Percentiles rank a stretch among this genome's conserved stretches.
These are phyloP conservation scores for Cryptococcus hybrid DNA, from an alignment of 1,284 basidiomycete species.

Conservation along the genomic window DNA sequence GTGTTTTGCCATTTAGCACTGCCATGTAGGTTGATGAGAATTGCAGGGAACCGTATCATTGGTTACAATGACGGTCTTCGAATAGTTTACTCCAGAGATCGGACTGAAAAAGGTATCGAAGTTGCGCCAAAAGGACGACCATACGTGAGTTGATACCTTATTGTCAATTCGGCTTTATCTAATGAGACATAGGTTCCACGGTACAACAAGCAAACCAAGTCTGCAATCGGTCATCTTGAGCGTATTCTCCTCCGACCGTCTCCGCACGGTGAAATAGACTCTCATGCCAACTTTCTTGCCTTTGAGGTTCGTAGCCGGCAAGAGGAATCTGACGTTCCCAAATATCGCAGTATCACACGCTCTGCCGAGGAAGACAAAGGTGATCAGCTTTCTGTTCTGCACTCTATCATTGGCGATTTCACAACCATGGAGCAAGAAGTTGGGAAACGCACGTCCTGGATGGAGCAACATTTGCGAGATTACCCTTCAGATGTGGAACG, in stretches of 20 bases:
- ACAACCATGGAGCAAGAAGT: constrained; percentile 33
- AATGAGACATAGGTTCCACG: constrained; percentile 13
- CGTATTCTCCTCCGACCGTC: constrained; percentile 16
- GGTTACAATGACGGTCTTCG: constrained; percentile 26
- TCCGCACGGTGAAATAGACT: constrained; percentile 7
- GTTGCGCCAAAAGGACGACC: constrained; percentile 30
- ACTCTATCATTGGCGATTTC: constrained; percentile 22
- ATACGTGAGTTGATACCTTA: constrained; percentile 18
- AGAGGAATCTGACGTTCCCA: constrained; percentile 7
- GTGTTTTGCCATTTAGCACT: constrained; percentile 1
- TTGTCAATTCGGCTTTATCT: not conserved
- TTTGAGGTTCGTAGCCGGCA: constrained; percentile 1
- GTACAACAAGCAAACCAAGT: constrained; percentile 15
- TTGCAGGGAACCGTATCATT: constrained; percentile 23
- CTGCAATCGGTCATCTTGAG: constrained; percentile 14
- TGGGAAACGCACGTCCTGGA: constrained; percentile 24
- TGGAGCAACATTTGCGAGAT: constrained; percentile 28
- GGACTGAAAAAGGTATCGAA: constrained; percentile 33
- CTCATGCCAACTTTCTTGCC: constrained; percentile 5
- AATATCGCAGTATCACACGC: constrained; percentile 13
- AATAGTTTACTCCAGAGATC: constrained; percentile 23
- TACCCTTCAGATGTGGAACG: constrained; percentile 29
- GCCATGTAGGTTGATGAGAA: not conserved
- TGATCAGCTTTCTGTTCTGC: constrained; percentile 14
- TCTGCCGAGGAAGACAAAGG: constrained; percentile 15